Percentiles rank a stretch among this genome's conserved stretches.
Evolutionary conservation across 23 red algal species (phyloP).

Genomic region (Agarophyton chilense): DNA sequence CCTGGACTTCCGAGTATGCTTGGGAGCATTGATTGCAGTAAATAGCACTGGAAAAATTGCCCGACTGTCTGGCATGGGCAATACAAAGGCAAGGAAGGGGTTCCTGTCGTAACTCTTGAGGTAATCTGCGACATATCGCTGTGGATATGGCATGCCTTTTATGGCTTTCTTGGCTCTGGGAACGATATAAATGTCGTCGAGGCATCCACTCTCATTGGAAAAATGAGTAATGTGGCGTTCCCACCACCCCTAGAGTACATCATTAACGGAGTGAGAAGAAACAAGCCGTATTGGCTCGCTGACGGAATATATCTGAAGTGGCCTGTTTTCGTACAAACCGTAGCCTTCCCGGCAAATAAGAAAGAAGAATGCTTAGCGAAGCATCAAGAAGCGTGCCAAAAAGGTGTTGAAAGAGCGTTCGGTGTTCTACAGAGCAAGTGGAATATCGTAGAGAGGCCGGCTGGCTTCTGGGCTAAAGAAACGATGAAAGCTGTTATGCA

Average conservation of each 20-base stretch:
- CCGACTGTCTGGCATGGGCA: not conserved
- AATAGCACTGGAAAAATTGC: constrained; percentile 37
- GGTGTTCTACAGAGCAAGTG: constrained; percentile 8
- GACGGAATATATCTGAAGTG: constrained; percentile 36
- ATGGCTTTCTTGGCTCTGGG: not conserved
- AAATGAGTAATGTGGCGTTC: not conserved
- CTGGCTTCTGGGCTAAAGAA: not conserved
- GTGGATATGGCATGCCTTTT: constrained; percentile 19
- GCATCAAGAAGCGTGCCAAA: not conserved
- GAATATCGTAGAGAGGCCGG: not conserved
- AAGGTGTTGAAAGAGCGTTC: constrained; percentile 1
- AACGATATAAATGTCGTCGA: constrained; percentile 35
- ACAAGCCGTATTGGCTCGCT: constrained; percentile 39
- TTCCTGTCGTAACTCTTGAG: not conserved
- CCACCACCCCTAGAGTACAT: not conserved
- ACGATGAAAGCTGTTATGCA: not conserved
- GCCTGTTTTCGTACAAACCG: not conserved
- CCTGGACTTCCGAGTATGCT: not conserved
- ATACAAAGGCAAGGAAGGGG: constrained; percentile 29
- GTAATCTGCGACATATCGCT: not conserved
- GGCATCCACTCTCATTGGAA: not conserved
- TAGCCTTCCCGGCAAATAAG: not conserved
- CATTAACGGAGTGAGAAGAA: constrained; percentile 8
- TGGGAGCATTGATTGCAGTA: constrained; percentile 40
- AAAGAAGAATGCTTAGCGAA: not conserved